A percentile compares a stretch with the other conserved stretches of the same genome.
Evolutionary conservation across 1,284 basidiomycete genomes (phyloP).

Genomic region (Pholiota adiposa): DNA sequence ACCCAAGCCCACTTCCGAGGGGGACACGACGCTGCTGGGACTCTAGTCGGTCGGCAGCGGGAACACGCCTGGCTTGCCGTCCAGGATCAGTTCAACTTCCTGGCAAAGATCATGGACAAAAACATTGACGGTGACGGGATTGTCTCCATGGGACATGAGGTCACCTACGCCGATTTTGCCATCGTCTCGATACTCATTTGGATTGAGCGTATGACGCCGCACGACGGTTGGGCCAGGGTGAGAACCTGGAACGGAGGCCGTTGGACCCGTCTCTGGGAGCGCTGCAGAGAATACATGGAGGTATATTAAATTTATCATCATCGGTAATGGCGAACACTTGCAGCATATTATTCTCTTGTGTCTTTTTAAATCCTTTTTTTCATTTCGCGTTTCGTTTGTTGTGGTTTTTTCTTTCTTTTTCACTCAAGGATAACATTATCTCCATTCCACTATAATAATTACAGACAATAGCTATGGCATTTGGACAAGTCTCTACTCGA

Average conservation of each 20-base stretch:
- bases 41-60: conserved; percentile 45
- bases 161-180: conserved; percentile 74
- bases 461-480: background rate
- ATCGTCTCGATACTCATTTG: conserved; percentile 70
- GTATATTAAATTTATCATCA: conserved; percentile 35
- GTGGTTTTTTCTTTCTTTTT: background rate
- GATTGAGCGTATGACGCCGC: conserved; percentile 69
- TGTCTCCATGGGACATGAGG: conserved; percentile 66
- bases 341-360: background rate
- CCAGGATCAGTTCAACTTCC: conserved; percentile 66
- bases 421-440: background rate
- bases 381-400: background rate
- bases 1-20: conserved; percentile 55
- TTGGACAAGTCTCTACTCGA: background rate
- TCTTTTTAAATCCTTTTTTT: background rate
- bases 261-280: conserved; percentile 62
- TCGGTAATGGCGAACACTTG: background rate
- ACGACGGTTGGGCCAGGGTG: conserved; percentile 68
- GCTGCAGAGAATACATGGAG: conserved; percentile 67
- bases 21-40: conserved; percentile 20
- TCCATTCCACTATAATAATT: background rate
- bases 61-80: conserved; percentile 68
- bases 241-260: conserved; percentile 66
- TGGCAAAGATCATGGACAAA: conserved; percentile 66
- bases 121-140: conserved; percentile 65